Conservation (phyloP, 108 stramenopile genomes). For the Nitzschia sp. region DNA sequence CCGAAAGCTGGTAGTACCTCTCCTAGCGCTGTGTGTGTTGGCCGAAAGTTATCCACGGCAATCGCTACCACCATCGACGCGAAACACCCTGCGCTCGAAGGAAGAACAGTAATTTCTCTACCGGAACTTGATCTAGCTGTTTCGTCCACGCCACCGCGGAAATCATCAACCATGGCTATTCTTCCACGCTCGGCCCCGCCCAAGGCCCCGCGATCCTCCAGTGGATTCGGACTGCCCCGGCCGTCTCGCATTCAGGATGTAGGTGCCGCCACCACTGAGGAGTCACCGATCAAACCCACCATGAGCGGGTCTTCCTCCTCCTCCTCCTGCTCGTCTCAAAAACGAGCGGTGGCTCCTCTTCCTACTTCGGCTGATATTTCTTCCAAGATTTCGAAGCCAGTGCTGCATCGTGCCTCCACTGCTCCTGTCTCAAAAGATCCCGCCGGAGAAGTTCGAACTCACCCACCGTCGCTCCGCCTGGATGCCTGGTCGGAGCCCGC, state of each 20-base stretch:
- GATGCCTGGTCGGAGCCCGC: conserved; percentile 81
- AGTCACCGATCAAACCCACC: too few relatives aligned
- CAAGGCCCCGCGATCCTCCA: not conserved
- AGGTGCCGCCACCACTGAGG: not conserved
- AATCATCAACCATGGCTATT: not conserved
- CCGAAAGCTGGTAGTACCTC: conserved; percentile 16
- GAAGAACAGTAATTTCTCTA: conserved; percentile 1
- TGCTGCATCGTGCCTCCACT: conserved; percentile 6
- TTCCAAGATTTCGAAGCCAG: not conserved
- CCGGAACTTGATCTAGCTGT: not conserved
- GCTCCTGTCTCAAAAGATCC: not conserved
- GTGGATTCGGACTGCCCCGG: not conserved
- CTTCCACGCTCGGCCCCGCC: not conserved
- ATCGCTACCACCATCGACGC: conserved; percentile 9
- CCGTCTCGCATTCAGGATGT: not conserved
- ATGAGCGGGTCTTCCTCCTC: not conserved
- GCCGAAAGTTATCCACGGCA: conserved; percentile 12
- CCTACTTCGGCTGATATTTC: not conserved
- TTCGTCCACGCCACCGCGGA: too few relatives aligned
- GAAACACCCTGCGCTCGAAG: conserved; percentile 13
- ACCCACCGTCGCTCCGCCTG: conserved; percentile 33
- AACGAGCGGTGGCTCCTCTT: conserved; percentile 4
- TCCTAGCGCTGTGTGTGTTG: conserved; percentile 8
- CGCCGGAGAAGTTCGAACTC: conserved; percentile 1
- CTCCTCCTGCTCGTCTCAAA: too few relatives aligned